A percentile compares a stretch with the other conserved stretches of the same genome.
Evolutionary conservation across 768 basidiomycete genomes (phyloP).

Genomic region (Pleurotus cornucopiae): DNA sequence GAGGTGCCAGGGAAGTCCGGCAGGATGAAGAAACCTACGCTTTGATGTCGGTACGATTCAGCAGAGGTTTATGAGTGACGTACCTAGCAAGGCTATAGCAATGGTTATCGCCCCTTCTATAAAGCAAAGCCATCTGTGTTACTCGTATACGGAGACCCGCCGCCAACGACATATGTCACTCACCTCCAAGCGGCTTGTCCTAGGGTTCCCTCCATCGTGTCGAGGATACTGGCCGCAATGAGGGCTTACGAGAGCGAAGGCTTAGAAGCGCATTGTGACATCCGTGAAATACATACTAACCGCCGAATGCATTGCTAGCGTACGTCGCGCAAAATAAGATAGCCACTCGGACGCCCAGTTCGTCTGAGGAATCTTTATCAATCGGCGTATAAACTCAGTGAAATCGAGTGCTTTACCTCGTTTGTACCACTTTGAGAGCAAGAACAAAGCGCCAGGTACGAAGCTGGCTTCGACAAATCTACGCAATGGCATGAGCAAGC

Average conservation of each 20-base stretch:
- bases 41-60: neutral
- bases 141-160: neutral
- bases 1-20: constrained; percentile 22
- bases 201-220: constrained; percentile 40
- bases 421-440: constrained; percentile 34
- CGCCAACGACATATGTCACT: constrained; percentile 8
- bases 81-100: neutral
- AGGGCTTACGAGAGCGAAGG: constrained; percentile 5
- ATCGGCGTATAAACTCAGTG: constrained; percentile 18
- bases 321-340: constrained; percentile 47
- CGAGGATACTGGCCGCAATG: constrained; percentile 10
- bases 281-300: constrained; percentile 44
- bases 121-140: constrained; percentile 27
- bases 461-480: constrained; percentile 41
- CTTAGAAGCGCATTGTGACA: constrained; percentile 13
- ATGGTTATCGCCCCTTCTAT: constrained; percentile 8
- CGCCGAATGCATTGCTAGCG: constrained; percentile 50
- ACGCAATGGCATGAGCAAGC: neutral
- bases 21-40: constrained; percentile 37
- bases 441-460: constrained; percentile 32
- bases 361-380: constrained; percentile 8
- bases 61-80: neutral
- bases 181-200: constrained; percentile 52
- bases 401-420: constrained; percentile 24
- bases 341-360: constrained; percentile 25